These are phyloP conservation scores for Acacia crassicarpa DNA, from an alignment of 306 rosid species.

Conservation along the genomic window DNA sequence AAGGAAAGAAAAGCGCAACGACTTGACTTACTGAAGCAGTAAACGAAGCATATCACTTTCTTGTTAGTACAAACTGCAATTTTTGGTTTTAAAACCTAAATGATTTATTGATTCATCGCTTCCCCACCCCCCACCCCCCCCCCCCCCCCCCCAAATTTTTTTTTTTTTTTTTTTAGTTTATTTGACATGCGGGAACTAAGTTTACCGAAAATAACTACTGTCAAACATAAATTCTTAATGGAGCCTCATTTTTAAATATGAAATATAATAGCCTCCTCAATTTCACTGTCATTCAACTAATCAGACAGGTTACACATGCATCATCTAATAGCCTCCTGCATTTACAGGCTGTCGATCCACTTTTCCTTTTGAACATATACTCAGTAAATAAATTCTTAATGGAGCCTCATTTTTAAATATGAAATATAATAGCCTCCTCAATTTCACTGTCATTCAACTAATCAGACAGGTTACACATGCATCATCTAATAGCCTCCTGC, in stretches of 20 bases:
- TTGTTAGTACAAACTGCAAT: background rate
- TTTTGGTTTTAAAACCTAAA: background rate
- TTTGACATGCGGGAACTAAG: background rate
- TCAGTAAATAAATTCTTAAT: background rate
- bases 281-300: conserved; percentile 4
- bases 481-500: background rate
- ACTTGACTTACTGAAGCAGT: background rate
- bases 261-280: background rate
- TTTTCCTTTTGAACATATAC: background rate
- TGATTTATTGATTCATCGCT: background rate
- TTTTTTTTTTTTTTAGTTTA: background rate
- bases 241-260: background rate
- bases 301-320: background rate
- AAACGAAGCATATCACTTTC: conserved; percentile 1
- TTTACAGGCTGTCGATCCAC: background rate
- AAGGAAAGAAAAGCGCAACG: conserved; percentile 13
- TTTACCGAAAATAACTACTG: background rate
- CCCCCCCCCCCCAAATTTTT: too few species aligned
- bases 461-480: background rate
- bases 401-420: background rate
- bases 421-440: background rate
- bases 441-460: conserved; percentile 11
- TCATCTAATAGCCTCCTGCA: background rate
- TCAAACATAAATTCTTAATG: background rate
- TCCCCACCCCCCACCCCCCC: too few species aligned